phyloP scores from a whole-genome alignment of 2,329 filamentous ascomycete species.

The Penicillium sclerotiorum region DNA sequence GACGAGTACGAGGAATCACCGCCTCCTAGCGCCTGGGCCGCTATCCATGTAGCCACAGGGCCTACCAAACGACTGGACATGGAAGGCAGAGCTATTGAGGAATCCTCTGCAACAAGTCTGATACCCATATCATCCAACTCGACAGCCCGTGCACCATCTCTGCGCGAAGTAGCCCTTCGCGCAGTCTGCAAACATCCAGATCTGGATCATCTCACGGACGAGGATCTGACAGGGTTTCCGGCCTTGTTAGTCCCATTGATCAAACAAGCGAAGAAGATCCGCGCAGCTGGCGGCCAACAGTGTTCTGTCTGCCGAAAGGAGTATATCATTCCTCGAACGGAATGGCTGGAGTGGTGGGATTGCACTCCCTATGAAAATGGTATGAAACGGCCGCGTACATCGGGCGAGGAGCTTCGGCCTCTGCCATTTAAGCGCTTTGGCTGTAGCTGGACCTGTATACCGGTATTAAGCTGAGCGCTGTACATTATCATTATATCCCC shows the following conservation, averaged over 20 bases:
- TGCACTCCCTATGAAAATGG: slow-evolving; percentile 43
- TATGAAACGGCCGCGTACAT: slow-evolving; percentile 33
- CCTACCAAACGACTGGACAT: slow-evolving; percentile 35
- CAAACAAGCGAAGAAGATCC: slow-evolving; percentile 36
- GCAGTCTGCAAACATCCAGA: slow-evolving; percentile 40
- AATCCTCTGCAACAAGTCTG: slow-evolving; percentile 7
- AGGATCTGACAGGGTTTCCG: slow-evolving; percentile 39
- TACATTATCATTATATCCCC: neutral
- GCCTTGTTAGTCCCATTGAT: slow-evolving; percentile 39
- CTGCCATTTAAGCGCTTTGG: slow-evolving; percentile 44
- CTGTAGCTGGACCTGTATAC: slow-evolving; percentile 46
- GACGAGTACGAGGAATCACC: slow-evolving; percentile 26
- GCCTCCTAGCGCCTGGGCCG: slow-evolving; percentile 36
- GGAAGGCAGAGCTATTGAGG: slow-evolving; percentile 33
- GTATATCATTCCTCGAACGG: slow-evolving; percentile 45
- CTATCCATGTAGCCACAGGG: slow-evolving; percentile 41
- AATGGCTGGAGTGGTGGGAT: slow-evolving; percentile 52
- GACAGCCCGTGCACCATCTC: slow-evolving; percentile 35
- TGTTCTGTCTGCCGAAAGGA: slow-evolving; percentile 46
- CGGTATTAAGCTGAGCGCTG: slow-evolving; percentile 9
- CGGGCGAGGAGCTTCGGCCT: slow-evolving; percentile 36
- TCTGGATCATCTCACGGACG: slow-evolving; percentile 39
- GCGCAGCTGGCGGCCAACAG: slow-evolving; percentile 38
- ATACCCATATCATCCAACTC: slow-evolving; percentile 1
- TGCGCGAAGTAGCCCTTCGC: slow-evolving; percentile 48